Base-by-base conservation (phyloP, 441 rosid species). In the Cnidoscolus chayamansa region DNA sequence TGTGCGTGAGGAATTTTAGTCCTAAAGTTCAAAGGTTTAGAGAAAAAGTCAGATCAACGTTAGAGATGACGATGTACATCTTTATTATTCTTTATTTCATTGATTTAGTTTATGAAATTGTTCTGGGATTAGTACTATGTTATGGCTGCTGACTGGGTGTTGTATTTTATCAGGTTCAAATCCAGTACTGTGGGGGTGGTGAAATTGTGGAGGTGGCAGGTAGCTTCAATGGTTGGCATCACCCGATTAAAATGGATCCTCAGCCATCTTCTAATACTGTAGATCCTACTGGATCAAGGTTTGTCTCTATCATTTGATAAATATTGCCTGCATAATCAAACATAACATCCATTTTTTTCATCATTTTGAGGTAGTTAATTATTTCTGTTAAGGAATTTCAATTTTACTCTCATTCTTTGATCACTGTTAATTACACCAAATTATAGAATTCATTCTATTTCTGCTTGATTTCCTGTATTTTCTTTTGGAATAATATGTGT, bases 221-320 rank as follows among this genome's bases (percentile, higher is more conserved):
- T 63, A 88, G 97, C 80, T 94, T 94, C 78, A 94, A 88, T 68
- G 98, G 98, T 48, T 94, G 98, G 98, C 89, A 88, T 78, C 91
- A 86, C 69, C 81, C 75, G 43, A 86, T 94, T 71, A 90, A 81
- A 83, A 72, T 91, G 93, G 97, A 91, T 74, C 94, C 86, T 75
- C 81, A 84, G 75, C 77, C 89, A 71, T 87, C 80, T 43, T 65
- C 83, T 70, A 81, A 77, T 50, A 45, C 48, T 10, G 35, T 15
- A 15, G 84, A 85, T 65, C 67, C 78, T 55, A 31, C 62, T 60
- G 85, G 80, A 57, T 78, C 89, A 83, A 87, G 90, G 92, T 66
- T 75, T 30, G 31, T 63, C 9, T 65, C 58, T 54, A 32, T 31
- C 20, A 50, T 72, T 6, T 76, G 8, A 49, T 37, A 15, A 25